Evolutionary conservation across 768 basidiomycete genomes (phyloP), one percentile per base, ranked within the genome.

Genomic region (Megacollybia marginata): DNA sequence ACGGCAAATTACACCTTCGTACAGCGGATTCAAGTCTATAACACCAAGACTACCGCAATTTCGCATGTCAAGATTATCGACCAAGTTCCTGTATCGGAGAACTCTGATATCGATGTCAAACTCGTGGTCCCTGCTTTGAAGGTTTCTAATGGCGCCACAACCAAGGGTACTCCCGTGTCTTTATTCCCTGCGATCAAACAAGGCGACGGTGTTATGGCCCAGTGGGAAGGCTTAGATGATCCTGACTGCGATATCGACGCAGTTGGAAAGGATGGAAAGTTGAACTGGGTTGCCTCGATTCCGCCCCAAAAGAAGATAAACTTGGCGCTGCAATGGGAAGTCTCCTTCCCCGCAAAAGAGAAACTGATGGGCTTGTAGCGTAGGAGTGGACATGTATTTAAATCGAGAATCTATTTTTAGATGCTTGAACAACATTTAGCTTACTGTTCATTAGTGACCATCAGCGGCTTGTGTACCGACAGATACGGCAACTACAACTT

Each of bases 221-320:
- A 70, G 49, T 72, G 70, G 71, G 67, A 67, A 33, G 67, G 67
- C 1, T 62, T 61, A 9, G 69, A 69, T 28, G 68, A 70, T 31
- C 51, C 54, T 0, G 62, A 55, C 6, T 47, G 48, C 33, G 65
- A 53, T 48, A 56, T 56, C 2, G 60, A 63, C 3, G 9, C 50
- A 59, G 11, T 44, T 12, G 69, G 68, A 4, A 60, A 53, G 42
- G 62, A 68, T 33, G 65, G 68, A 12, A 66, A 59, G 53, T 55
- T 71, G 35, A 54, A 59, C 42, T 70, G 69, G 68, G 46, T 63
- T 20, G 67, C 64, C 33, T 33, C 55, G 7, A 55, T 71, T 9
- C 62, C 64, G 1, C 48, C 64, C 12, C 66, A 69, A 53, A 62
- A 56, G 6, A 70, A 64, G 52, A 19, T 71, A 1, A 62, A 60